Base-by-base conservation (phyloP, 169 alveolate genomes). In the Plasmodium fragile region DNA sequence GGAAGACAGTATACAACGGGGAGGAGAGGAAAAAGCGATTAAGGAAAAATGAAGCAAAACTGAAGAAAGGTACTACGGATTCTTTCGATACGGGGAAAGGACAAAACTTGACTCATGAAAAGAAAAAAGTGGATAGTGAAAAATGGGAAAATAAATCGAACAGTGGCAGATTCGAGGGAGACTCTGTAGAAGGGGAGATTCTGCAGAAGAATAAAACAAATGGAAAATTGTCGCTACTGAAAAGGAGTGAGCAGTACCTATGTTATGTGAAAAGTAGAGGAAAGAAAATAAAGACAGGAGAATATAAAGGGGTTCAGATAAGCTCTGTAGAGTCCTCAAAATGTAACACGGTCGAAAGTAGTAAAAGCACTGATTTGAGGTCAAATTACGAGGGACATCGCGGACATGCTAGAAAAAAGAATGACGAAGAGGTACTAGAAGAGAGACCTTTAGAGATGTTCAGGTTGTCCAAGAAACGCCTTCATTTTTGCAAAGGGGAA, bases 81-180 rank as follows among this genome's bases (percentile, higher is more conserved):
- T 81, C 78, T 55, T 52, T 16, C 41, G 80, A 75, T n/a, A 75
- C n/a, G 49, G 55, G 49, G 18, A 52, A 11, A 36, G 49, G 32
- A n/a, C 13, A 75, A 18, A 75, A 28, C 36, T 65, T 22, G 41
- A 18, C 36, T 5, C 30, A n/a, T 65, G 89, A 49, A 49, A 55
- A 53, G 89, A 22, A 81, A 32, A 81, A 52, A 25, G 55, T 25
- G 39, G 70, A 81, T 30, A 5, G 6, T 43, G 73, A 53, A 53
- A 81, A 30, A 81, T 52, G 55, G 79, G 79, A 53, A 81, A 49
- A 39, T 11, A 25, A 55, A 81, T 52, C 36, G 89, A 18, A 81
- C 70, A 75, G 32, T 36, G 28, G 18, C 28, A 16, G 11, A 2
- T 36, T 36, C 36, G 55, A 32, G 49, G 18, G 39, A 28, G 55